A percentile compares a stretch with the other conserved stretches of the same genome.
Evolutionary conservation across 495 filamentous ascomycete species (phyloP).

Genomic region (Xylaria longipes): DNA sequence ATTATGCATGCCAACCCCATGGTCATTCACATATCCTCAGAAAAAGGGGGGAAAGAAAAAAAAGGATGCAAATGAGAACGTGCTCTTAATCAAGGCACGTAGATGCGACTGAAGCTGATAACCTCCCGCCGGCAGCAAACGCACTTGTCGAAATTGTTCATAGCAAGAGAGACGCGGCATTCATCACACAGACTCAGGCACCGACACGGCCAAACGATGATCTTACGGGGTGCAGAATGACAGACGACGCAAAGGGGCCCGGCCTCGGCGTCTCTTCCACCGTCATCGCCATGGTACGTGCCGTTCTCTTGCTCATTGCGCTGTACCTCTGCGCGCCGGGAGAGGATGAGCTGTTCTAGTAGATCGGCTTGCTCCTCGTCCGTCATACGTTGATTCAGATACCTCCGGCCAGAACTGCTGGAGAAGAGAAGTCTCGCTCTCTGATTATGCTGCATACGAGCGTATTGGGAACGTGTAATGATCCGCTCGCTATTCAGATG

Average conservation of each 20-base stretch:
- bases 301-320: neutral
- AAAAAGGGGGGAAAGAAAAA: neutral
- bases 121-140: conserved; percentile 91
- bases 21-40: neutral
- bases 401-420: conserved; percentile 42
- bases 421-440: conserved; percentile 69
- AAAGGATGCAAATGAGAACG: neutral
- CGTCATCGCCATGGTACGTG: conserved; percentile 1
- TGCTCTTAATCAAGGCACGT: conserved; percentile 71
- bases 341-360: conserved; percentile 82
- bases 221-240: conserved; percentile 82
- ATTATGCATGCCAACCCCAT: conserved; percentile 1
- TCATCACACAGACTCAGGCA: conserved; percentile 95
- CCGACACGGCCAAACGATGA: conserved; percentile 95
- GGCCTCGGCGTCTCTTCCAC: conserved; percentile 53
- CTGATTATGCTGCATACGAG: conserved; percentile 67
- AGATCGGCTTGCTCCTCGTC: conserved; percentile 78
- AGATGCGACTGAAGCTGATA: conserved; percentile 84
- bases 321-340: conserved; percentile 50
- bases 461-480: conserved; percentile 81
- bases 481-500: conserved; percentile 74
- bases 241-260: conserved; percentile 95
- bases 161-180: conserved; percentile 87
- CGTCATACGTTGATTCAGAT: conserved; percentile 49
- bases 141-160: conserved; percentile 96